A percentile compares a stretch with the other conserved stretches of the same genome.
phyloP scores from a whole-genome alignment of 176 grass and related monocot genomes.

The Paspalum vaginatum region DNA sequence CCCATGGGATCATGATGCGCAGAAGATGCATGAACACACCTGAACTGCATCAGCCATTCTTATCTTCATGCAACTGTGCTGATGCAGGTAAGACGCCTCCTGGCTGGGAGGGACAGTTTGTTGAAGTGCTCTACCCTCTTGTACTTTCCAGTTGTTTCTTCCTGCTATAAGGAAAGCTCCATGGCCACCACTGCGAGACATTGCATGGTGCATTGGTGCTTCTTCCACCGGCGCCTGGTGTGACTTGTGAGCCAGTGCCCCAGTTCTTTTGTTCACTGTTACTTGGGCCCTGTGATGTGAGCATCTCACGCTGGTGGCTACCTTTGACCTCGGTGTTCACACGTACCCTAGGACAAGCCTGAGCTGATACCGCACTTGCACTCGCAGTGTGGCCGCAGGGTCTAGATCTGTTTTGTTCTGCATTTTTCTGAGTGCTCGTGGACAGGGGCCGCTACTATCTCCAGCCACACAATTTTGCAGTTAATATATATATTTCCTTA shows the following conservation, averaged over 20 bases:
- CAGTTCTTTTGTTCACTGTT: slow-evolving; percentile 49
- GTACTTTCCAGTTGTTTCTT: slow-evolving; percentile 52
- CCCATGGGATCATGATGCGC: slow-evolving; percentile 16
- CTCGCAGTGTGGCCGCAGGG: slow-evolving; percentile 3
- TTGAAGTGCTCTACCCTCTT: slow-evolving; percentile 42
- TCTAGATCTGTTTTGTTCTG: slow-evolving; percentile 44
- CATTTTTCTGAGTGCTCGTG: slow-evolving; percentile 8
- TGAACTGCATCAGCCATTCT: slow-evolving; percentile 26
- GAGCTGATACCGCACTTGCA: slow-evolving; percentile 39
- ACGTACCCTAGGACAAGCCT: slow-evolving; percentile 28
- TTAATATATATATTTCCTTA: neutral
- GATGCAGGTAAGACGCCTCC: slow-evolving; percentile 35
- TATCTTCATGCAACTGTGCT: slow-evolving; percentile 37
- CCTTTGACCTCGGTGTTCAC: slow-evolving; percentile 46
- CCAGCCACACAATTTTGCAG: neutral
- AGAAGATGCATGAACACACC: slow-evolving; percentile 26
- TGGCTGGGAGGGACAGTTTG: slow-evolving; percentile 37
- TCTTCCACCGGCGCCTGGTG: slow-evolving; percentile 44
- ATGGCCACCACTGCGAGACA: slow-evolving; percentile 48
- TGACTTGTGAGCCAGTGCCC: slow-evolving; percentile 11
- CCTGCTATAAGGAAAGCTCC: slow-evolving; percentile 51
- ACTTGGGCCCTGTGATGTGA: slow-evolving; percentile 56
- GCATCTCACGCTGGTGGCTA: slow-evolving; percentile 48
- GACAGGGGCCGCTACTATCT: slow-evolving; percentile 28
- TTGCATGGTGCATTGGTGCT: slow-evolving; percentile 52